Evolutionary conservation across 2,329 filamentous ascomycete species (phyloP), one percentile per base, ranked within the genome.

Genomic region (Penicillium decumbens): DNA sequence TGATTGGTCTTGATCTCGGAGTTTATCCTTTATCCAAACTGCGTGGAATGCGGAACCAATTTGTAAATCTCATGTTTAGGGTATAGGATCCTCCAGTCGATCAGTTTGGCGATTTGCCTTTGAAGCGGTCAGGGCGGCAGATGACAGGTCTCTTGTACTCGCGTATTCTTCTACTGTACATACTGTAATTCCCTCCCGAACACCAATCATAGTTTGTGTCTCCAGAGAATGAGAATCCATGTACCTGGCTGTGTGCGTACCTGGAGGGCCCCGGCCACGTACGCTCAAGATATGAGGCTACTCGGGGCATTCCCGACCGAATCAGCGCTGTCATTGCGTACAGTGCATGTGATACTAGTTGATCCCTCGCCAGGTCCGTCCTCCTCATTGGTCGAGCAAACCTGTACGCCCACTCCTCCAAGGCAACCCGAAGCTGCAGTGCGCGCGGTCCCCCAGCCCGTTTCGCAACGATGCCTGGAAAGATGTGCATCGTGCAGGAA

Each of bases 61-160:
- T 23, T 23, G 28, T 5, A 1, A 29, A 29, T 13, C 10, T 10
- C 27, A 29, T 33, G 30, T 33, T 33, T 18, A 10, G 30, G 13
- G 15, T 27, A 27, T 27, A 20, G 32, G 18, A 35, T 20, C 7
- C 15, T 25, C 10, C 20, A 27, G 41, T 20, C 29, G 25, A 49
- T 51, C 45, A 32, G 33, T 51, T 59, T 54, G 56, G 56, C 56
- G 28, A 30, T 51, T 59, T 54, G 56, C 56, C 56, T 56, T 57
- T 54, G 45, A 41, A 59, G 57, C 56, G 56, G 57, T 60, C 55
- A 53, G 46, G 32, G 28, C 9, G 30, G 29, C 43, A 53, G 43
- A 55, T 55, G 50, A 55, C 45, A 55, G 47, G 50, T 53, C 50
- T 42, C 2, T 41, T 43, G 27, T 13, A 28, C 30, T 40, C 15